Percentiles rank a stretch among this genome's conserved stretches.
Evolutionary conservation across 2,329 filamentous ascomycete genomes (phyloP).

Genomic region (Clonostachys sp.): DNA sequence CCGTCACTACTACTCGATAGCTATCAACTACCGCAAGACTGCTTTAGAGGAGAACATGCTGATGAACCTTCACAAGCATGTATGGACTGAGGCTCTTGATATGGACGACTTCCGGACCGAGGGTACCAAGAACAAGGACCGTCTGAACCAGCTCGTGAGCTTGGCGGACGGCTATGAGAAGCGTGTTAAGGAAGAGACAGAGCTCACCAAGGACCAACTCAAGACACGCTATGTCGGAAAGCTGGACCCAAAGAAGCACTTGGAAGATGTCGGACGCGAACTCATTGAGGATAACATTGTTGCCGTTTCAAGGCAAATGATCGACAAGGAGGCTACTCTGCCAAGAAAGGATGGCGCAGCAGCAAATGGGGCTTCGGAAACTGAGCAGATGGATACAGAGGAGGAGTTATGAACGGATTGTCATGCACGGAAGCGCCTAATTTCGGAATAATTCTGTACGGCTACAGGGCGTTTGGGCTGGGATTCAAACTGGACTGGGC

Average conservation of each 20-base stretch:
- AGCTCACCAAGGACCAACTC: conserved; percentile 92
- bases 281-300: conserved; percentile 99
- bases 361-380: conserved; percentile 45
- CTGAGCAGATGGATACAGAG: conserved; percentile 66
- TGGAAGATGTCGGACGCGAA: conserved; percentile 93
- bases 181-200: conserved; percentile 97
- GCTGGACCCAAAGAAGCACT: conserved; percentile 98
- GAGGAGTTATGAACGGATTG: conserved; percentile 37
- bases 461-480: background rate
- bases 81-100: conserved; percentile 95
- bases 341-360: conserved; percentile 60
- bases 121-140: conserved; percentile 79
- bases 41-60: conserved; percentile 98
- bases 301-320: conserved; percentile 97
- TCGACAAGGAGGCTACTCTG: conserved; percentile 96
- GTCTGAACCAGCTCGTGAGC: conserved; percentile 80
- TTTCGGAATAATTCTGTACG: conserved; percentile 1
- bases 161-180: conserved; percentile 97
- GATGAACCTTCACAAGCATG: conserved; percentile 99
- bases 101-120: conserved; percentile 95
- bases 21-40: conserved; percentile 96
- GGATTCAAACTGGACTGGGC: background rate
- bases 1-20: conserved; percentile 98
- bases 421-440: background rate
- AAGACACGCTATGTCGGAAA: conserved; percentile 99